phyloP scores from a whole-genome alignment of 345 rosid genomes.

The Populus pruinosa region DNA sequence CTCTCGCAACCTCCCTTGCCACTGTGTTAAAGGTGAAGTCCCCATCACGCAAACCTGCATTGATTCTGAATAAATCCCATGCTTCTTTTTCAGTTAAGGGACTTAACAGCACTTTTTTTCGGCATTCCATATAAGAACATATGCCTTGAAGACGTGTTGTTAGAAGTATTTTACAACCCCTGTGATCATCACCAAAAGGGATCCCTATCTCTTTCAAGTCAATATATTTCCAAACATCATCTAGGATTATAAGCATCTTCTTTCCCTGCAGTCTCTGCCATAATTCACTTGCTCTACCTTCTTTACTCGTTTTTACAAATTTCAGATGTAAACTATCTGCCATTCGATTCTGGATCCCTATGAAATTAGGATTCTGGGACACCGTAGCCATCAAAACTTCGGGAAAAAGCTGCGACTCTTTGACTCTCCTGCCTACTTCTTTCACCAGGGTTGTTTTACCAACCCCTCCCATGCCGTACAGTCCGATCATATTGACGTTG shows the following conservation, averaged over 20 bases:
- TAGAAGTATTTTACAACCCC: constrained; percentile 1
- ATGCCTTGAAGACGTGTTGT: not conserved
- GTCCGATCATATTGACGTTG: constrained; percentile 7
- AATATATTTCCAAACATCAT: constrained; percentile 7
- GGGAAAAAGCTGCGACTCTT: not conserved
- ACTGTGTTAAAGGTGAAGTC: not conserved
- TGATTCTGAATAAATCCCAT: not conserved
- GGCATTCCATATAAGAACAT: not conserved
- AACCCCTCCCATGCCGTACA: not conserved
- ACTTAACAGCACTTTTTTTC: not conserved
- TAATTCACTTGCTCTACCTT: not conserved
- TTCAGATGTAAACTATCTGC: not conserved
- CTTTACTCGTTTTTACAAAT: not conserved
- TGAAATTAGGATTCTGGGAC: not conserved
- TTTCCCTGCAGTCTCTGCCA: not conserved
- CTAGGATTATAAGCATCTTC: constrained; percentile 3
- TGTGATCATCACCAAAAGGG: not conserved
- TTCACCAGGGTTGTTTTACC: constrained; percentile 12
- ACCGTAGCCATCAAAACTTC: not conserved
- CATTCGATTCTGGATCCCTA: not conserved
- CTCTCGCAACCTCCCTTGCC: constrained; percentile 1
- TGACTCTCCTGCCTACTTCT: not conserved
- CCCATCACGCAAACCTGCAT: not conserved
- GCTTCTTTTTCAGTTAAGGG: constrained; percentile 9
- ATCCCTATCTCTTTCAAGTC: constrained; percentile 8